A percentile compares a stretch with the other conserved stretches of the same genome.
Conservation (phyloP, 352 stramenopile species). For the Pythium dissimile region DNA sequence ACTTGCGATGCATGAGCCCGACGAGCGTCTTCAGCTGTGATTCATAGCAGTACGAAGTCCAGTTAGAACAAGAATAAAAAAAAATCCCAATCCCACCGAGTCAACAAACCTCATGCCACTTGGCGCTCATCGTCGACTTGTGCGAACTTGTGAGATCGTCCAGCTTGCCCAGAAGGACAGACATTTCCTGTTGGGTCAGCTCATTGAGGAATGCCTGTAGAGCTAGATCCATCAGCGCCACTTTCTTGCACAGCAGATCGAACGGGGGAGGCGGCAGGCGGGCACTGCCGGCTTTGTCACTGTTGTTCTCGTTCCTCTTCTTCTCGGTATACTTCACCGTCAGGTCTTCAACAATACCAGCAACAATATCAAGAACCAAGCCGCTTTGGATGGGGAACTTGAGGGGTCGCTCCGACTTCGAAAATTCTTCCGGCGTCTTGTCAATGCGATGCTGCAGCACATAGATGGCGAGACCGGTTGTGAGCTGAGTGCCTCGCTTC, state of each 20-base stretch:
- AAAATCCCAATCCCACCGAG: too few relatives aligned
- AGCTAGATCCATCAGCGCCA: slow-evolving; percentile 79
- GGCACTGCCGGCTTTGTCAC: slow-evolving; percentile 16
- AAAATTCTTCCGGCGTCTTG: slow-evolving; percentile 29
- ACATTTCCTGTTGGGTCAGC: slow-evolving; percentile 65
- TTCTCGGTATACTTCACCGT: slow-evolving; percentile 68
- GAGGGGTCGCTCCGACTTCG: slow-evolving; percentile 66
- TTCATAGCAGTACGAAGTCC: background rate
- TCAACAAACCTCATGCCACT: slow-evolving; percentile 72
- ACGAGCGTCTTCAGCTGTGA: slow-evolving; percentile 75
- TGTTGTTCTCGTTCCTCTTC: slow-evolving; percentile 33
- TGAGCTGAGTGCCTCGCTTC: slow-evolving; percentile 69
- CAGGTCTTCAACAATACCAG: slow-evolving; percentile 72
- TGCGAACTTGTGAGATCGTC: slow-evolving; percentile 64
- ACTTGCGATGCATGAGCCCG: slow-evolving; percentile 83
- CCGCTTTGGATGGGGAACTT: slow-evolving; percentile 80
- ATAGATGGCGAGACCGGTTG: slow-evolving; percentile 71
- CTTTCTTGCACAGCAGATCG: slow-evolving; percentile 77
- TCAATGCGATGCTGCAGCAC: slow-evolving; percentile 80
- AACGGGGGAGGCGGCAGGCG: slow-evolving; percentile 37
- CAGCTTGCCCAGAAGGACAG: slow-evolving; percentile 64
- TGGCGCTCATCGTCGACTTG: slow-evolving; percentile 77
- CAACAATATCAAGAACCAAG: slow-evolving; percentile 76
- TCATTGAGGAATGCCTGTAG: slow-evolving; percentile 77
- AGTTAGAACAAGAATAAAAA: background rate